Conservation (phyloP, 2,329 filamentous ascomycete species). For the Fusarium veterinarium region DNA sequence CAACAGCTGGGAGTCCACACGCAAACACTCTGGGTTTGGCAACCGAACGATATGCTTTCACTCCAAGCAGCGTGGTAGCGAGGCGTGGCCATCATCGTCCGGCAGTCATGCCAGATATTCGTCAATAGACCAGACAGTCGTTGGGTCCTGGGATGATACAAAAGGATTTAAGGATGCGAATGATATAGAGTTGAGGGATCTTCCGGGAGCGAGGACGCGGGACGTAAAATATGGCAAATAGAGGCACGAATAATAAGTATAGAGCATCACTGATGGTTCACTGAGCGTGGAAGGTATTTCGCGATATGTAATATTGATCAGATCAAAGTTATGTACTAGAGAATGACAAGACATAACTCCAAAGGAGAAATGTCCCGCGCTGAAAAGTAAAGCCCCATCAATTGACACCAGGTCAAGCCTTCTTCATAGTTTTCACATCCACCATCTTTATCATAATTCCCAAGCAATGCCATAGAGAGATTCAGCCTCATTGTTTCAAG, state of each 20-base stretch:
- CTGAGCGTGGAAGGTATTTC: too few relatives aligned
- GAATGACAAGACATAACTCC: too few relatives aligned
- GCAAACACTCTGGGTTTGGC: neutral
- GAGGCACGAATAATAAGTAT: accelerated
- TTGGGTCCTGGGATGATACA: neutral
- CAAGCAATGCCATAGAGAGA: too few relatives aligned
- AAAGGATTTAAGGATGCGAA: neutral
- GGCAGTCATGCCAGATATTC: neutral
- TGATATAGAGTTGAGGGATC: neutral
- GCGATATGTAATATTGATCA: too few relatives aligned
- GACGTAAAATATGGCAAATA: neutral
- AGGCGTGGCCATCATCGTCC: neutral
- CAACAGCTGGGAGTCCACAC: neutral
- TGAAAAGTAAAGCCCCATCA: too few relatives aligned
- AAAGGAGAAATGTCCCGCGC: too few relatives aligned
- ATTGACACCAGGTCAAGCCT: too few relatives aligned
- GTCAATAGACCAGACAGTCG: neutral
- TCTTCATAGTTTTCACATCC: too few relatives aligned
- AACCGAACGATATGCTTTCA: neutral
- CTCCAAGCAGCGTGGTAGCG: neutral
- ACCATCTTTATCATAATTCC: too few relatives aligned
- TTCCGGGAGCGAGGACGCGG: neutral
- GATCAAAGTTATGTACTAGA: too few relatives aligned
- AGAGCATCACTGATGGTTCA: neutral
- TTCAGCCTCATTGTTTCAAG: too few relatives aligned